Evolutionary conservation across 2,329 filamentous ascomycete genomes (phyloP), one percentile per base, ranked within the genome.

Genomic region (Trichoderma lentiforme): DNA sequence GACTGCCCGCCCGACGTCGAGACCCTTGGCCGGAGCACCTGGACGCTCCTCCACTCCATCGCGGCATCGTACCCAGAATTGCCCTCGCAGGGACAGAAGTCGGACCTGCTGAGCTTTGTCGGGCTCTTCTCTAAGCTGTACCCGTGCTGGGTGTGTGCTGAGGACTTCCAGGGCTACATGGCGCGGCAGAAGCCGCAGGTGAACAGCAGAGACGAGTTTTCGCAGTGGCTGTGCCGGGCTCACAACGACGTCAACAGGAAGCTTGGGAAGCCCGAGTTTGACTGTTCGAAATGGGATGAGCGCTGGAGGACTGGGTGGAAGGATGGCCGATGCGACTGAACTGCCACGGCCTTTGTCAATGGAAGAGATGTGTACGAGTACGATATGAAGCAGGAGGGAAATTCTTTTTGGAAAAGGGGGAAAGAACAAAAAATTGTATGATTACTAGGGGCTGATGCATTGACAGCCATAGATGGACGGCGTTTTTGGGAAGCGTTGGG

Each of bases 1-100:
- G 92, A 97, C 81, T 98, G 95, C 80, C 96, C 96, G 0, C 92
- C 96, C 1, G 95, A 98, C 79, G 93, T 98, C 74, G 94, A 97
- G 79, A 83, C 86, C 18, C 90, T 99, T 5, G 96, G 96, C 63
- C 93, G 94, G 74, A 91, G 91, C 73, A 93, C 94, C 14, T 99
- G 96, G 96, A 98, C 94, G 0, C 88, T 99, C 24, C 89, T 99
- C 1, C 96, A 99, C 84, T 92, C 92, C 9, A 93, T 99, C 75
- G 93, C 95, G 15, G 96, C 95, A 0, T 89, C 89, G 15, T 99
- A 98, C 81, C 96, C 96, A 1, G 85, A 87, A 8, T 82, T 80
- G 8, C 94, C 96, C 0, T 89, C 91, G 0, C 81, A 85, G 1
- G 81, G 85, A 11, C 89, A 97, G 76, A 94, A 98, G 80, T 83